Conservation (phyloP, 2,329 filamentous ascomycete genomes). For the Oidium heveae region DNA sequence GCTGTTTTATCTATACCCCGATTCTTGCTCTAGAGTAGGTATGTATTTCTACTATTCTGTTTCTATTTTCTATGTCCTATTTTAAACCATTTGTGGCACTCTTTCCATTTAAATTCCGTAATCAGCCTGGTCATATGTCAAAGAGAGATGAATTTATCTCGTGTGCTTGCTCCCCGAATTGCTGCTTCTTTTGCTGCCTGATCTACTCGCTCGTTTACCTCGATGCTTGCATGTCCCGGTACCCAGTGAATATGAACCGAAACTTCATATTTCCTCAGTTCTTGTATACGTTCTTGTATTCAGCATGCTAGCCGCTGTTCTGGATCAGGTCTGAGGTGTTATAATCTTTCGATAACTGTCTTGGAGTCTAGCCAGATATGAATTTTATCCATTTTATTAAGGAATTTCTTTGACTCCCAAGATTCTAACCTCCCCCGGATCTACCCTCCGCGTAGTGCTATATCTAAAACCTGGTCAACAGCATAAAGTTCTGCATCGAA, state of each 20-base stretch:
- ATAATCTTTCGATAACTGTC: neutral
- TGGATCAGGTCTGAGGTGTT: neutral
- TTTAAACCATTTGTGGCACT: too few relatives aligned
- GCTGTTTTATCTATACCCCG: too few relatives aligned
- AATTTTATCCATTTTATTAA: neutral
- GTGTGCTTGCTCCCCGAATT: neutral
- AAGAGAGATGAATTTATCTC: neutral
- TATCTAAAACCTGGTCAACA: neutral
- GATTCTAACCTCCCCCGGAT: neutral
- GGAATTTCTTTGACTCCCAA: neutral
- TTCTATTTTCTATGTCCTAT: too few relatives aligned
- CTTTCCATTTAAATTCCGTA: too few relatives aligned
- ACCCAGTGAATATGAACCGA: too few relatives aligned
- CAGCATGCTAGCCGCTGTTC: neutral
- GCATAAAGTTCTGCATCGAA: neutral
- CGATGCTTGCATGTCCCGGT: neutral
- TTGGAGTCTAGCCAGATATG: neutral
- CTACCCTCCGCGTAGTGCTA: neutral
- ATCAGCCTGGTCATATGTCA: too few relatives aligned
- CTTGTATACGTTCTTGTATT: neutral
- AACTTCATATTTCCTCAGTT: neutral
- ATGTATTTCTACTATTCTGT: too few relatives aligned
- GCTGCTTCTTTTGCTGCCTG: too few relatives aligned
- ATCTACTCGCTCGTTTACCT: neutral
- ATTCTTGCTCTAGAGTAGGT: too few relatives aligned